Evolutionary conservation across 495 filamentous ascomycete genomes (phyloP), one percentile per base, ranked within the genome.

Genomic region (Ascobolus immersus): DNA sequence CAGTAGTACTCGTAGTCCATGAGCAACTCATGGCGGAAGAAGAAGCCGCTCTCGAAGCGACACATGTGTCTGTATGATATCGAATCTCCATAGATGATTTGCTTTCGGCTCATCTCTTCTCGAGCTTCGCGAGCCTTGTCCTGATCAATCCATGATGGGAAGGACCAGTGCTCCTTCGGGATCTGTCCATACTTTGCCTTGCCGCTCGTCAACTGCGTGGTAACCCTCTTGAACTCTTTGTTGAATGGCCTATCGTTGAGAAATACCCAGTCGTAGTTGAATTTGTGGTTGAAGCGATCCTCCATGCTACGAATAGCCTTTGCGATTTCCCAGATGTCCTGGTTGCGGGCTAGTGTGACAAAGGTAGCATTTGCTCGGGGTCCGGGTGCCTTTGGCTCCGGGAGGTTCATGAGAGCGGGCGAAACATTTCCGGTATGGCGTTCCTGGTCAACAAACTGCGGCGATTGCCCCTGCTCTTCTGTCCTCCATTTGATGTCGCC

Each of bases 181-280:
- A 90, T 86, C 44, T 69, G 55, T 42, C 81, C 89, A 52, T 92
- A 96, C 51, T 76, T 64, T 12, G 86, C 77, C 36, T 64, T 82
- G 17, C 86, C 86, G 11, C 81, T 92, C n/a, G 80, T 72, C 21
- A 96, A 61, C 4, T 77, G 67, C 8, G 68, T 70, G 11, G 86
- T 96, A 36, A 96, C 64, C 47, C 76, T 81, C 55, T 78, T 94
- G 59, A 96, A 96, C 8, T 67, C 65, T 1, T 77, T 72, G 44
- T 91, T 76, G 44, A 96, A 96, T 1, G 78, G 74, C 49, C 79
- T 65, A 50, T 96, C 86, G 52, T 96, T 96, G 41, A 96, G 54
- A 59, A 96, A 96, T 18, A 96, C 89, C 86, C 86, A 96, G 49
- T 94, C 86, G 53, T 96, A 96, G 58, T 93, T 72, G 54, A 73